Conservation (phyloP, 108 stramenopile species). For the Craspedostauros australis region DNA sequence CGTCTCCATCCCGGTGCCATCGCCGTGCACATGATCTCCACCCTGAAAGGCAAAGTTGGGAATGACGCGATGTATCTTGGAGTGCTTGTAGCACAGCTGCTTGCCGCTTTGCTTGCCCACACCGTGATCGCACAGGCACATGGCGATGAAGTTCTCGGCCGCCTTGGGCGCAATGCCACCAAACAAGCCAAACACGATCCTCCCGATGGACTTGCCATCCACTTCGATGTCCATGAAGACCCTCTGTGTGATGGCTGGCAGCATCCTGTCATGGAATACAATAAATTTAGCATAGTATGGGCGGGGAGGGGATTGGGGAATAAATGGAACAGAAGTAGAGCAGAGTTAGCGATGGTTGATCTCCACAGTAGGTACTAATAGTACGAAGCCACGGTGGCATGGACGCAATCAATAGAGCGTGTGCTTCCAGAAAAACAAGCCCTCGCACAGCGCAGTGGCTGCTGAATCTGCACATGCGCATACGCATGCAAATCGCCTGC, state of each 20-base stretch:
- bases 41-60: slow-evolving; percentile 91
- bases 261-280: slow-evolving; percentile 36
- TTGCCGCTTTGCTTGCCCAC: slow-evolving; percentile 67
- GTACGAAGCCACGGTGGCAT: background rate
- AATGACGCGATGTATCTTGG: slow-evolving; percentile 71
- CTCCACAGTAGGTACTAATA: background rate
- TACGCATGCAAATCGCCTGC: too few species aligned
- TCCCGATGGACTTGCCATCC: slow-evolving; percentile 29
- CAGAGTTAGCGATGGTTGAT: too few species aligned
- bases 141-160: slow-evolving; percentile 84
- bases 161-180: slow-evolving; percentile 86
- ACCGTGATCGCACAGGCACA: slow-evolving; percentile 76
- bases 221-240: slow-evolving; percentile 66
- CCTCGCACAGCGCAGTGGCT: too few species aligned
- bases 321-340: background rate
- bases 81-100: slow-evolving; percentile 63
- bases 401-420: too few species aligned
- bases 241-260: slow-evolving; percentile 69
- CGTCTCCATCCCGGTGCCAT: slow-evolving; percentile 91
- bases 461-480: too few species aligned
- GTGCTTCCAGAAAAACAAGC: too few species aligned
- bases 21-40: slow-evolving; percentile 83
- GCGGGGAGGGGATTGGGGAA: background rate
- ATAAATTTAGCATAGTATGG: too few species aligned
- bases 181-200: slow-evolving; percentile 86